These are phyloP conservation scores for Davidsoniella neocaledoniae DNA, from an alignment of 2,329 filamentous ascomycete genomes.

Conservation along the genomic window DNA sequence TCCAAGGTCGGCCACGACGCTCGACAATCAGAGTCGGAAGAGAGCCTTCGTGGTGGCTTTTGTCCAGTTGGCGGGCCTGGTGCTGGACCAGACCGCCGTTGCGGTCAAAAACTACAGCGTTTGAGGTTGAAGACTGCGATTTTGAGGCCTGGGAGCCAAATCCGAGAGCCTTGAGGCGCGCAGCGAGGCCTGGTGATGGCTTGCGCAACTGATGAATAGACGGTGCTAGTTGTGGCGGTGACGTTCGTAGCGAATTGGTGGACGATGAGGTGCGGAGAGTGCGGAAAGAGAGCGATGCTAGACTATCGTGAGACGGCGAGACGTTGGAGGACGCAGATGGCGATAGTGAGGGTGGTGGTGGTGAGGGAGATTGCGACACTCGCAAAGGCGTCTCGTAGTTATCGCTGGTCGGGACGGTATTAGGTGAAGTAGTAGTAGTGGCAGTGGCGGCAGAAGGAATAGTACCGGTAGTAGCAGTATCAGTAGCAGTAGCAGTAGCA, in stretches of 20 bases:
- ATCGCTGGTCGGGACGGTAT: background rate
- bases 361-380: conserved; percentile 10
- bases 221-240: conserved; percentile 13
- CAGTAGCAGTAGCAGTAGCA: background rate
- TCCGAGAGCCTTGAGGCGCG: conserved; percentile 46
- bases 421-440: background rate
- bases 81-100: conserved; percentile 55
- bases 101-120: conserved; percentile 23
- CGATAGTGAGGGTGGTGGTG: conserved; percentile 11
- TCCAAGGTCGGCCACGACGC: conserved; percentile 56
- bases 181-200: conserved; percentile 46
- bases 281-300: conserved; percentile 13
- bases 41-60: conserved; percentile 43
- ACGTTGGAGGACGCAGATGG: conserved; percentile 1
- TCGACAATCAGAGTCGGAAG: conserved; percentile 32
- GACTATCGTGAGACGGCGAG: background rate
- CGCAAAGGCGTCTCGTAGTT: background rate
- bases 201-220: conserved; percentile 29
- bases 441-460: background rate
- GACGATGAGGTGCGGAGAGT: conserved; percentile 15
- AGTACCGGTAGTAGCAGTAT: background rate
- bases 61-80: conserved; percentile 52
- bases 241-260: conserved; percentile 16
- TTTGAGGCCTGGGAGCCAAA: conserved; percentile 27
- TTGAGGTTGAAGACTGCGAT: conserved; percentile 12